Conservation (phyloP, 2,329 filamentous ascomycete genomes). For the Emericellopsis cladophorae region DNA sequence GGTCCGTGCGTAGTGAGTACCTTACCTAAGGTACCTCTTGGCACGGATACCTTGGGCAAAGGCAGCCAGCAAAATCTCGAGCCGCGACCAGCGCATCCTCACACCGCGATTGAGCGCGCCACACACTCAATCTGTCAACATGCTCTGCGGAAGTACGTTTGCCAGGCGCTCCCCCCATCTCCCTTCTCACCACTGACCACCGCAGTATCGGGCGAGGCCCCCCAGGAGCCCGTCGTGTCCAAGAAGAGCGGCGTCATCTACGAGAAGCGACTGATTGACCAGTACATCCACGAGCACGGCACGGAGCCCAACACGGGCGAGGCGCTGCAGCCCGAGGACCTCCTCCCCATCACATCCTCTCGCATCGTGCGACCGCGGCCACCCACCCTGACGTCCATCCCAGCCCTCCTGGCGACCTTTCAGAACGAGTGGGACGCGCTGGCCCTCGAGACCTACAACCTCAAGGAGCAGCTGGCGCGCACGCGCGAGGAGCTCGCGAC, state of each 20-base stretch:
- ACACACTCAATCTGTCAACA: conserved; percentile 15
- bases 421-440: conserved; percentile 98
- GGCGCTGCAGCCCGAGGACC: conserved; percentile 69
- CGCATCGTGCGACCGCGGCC: conserved; percentile 80
- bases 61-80: conserved; percentile 15
- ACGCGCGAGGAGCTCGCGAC: conserved; percentile 89
- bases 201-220: conserved; percentile 88
- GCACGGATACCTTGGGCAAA: too few relatives aligned
- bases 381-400: conserved; percentile 90
- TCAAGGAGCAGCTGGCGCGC: conserved; percentile 79
- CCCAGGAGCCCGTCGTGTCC: conserved; percentile 87
- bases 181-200: too few relatives aligned
- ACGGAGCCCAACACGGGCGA: conserved; percentile 87
- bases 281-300: conserved; percentile 85
- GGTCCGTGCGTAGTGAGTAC: background rate
- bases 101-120: conserved; percentile 2
- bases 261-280: conserved; percentile 89
- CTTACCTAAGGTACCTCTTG: too few relatives aligned
- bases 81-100: background rate
- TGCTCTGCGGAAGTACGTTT: conserved; percentile 35
- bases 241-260: conserved; percentile 89
- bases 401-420: conserved; percentile 83
- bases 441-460: conserved; percentile 79
- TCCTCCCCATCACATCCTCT: conserved; percentile 75
- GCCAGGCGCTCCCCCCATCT: too few relatives aligned